Base-by-base conservation (phyloP, 1,139 yeast genomes). In the Fermentozyma sake region DNA sequence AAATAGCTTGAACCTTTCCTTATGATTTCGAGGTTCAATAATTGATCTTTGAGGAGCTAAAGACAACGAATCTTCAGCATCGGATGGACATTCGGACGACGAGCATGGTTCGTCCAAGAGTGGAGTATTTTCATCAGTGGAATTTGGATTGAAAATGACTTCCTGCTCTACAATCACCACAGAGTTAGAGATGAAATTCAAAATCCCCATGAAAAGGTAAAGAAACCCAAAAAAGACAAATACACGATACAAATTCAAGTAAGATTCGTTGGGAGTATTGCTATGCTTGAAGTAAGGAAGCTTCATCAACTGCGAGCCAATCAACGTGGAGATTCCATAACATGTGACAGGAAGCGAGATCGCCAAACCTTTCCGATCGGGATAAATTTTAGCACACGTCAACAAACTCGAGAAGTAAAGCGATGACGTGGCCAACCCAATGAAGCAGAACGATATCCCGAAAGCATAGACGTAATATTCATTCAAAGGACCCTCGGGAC, bases 301-400 rank as follows among this genome's bases (percentile, higher is more conserved):
- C 30, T 70, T 68, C 47, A 79, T 51, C 6, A 76, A 38, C 44
- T 74, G 82, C 7, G 80, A 74, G 4, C 76, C 74, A 33, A 82
- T 55, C 30, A 83, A 59, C 4, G 95, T 76, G 7, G 94, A 80
- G 16, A 86, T 50, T 1, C 97, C 97, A 53, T 82, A 87, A 38
- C 83, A 80, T 1, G 94, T 76, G 4, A 91, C 89, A 0, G 97
- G 97, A 20, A 84, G 69, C 25, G 95, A 81, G 24, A 91, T 86
- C 21, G 95, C 83, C 35, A 89, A 58, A 3, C 95, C 83, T 35
- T 84, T 82, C 26, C 67, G 68, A 19, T 75, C 61, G 0, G 95
- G 94, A 45, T 76, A 83, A 14, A 86, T 72, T 41, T 80, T 78
- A 3, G 96, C 94, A 56, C 96, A 85, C 1, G 94, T 82, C 18